phyloP scores from a whole-genome alignment of 1,284 basidiomycete species.

The Phlebopus sp. region DNA sequence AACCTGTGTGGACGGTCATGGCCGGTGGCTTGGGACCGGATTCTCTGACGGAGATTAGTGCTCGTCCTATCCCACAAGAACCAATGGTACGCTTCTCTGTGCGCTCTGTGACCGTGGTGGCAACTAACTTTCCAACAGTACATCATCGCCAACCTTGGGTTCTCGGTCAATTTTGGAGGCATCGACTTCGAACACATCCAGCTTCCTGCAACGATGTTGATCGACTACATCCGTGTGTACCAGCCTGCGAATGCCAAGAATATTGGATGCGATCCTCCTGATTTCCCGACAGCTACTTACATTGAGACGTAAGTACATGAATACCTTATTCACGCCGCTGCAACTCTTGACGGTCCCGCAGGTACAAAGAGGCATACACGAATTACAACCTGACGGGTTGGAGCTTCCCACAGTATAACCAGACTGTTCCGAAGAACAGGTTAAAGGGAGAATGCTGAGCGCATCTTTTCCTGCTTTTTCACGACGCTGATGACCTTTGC shows the following conservation, averaged over 20 bases:
- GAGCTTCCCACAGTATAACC: slow-evolving; percentile 34
- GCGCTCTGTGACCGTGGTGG: background rate
- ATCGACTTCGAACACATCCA: slow-evolving; percentile 38
- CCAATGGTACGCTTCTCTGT: slow-evolving; percentile 39
- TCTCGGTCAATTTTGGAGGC: slow-evolving; percentile 39
- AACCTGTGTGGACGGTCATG: slow-evolving; percentile 45
- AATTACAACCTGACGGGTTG: slow-evolving; percentile 39
- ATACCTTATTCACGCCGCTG: background rate
- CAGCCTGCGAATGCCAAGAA: slow-evolving; percentile 36
- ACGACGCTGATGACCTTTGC: slow-evolving; percentile 1
- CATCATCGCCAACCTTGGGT: slow-evolving; percentile 43
- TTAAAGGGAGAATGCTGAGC: slow-evolving; percentile 33
- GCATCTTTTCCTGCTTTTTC: background rate
- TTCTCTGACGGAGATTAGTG: slow-evolving; percentile 40
- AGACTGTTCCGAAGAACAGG: slow-evolving; percentile 36
- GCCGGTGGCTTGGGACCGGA: slow-evolving; percentile 40
- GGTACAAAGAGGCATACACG: slow-evolving; percentile 38
- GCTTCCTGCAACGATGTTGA: slow-evolving; percentile 39
- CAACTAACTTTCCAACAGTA: slow-evolving; percentile 26
- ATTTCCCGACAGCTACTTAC: slow-evolving; percentile 38
- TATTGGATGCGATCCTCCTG: slow-evolving; percentile 38
- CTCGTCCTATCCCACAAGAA: slow-evolving; percentile 50
- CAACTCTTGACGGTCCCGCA: slow-evolving; percentile 8
- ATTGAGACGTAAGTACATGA: slow-evolving; percentile 31
- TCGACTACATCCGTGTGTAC: slow-evolving; percentile 47